A percentile compares a stretch with the other conserved stretches of the same genome.
Conservation (phyloP, 106 monocot genomes). For the Dioscorea dumetorum region DNA sequence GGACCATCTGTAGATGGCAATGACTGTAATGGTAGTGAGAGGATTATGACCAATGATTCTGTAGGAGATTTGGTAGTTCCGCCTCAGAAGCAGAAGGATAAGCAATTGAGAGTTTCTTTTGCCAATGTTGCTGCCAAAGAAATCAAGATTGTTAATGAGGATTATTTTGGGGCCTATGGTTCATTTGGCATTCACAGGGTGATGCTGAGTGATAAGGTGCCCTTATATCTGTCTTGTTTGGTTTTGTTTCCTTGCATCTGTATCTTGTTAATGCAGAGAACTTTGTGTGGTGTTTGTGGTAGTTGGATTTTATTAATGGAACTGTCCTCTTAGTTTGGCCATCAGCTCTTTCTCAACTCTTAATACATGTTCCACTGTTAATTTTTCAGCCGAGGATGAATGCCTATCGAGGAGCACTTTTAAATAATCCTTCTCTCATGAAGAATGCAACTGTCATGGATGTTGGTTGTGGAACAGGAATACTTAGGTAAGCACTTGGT, state of each 20-base stretch:
- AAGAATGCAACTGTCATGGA: slow-evolving; percentile 77
- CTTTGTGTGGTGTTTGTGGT: not conserved
- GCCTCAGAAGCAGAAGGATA: slow-evolving; percentile 22
- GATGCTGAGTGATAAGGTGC: slow-evolving; percentile 94
- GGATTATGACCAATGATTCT: slow-evolving; percentile 3
- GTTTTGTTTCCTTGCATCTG: not conserved
- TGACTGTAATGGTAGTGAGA: slow-evolving; percentile 1
- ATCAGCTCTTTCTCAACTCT: not conserved
- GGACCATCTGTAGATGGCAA: not conserved
- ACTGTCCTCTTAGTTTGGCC: not conserved
- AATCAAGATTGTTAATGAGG: slow-evolving; percentile 62
- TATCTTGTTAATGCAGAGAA: not conserved
- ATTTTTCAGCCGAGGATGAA: slow-evolving; percentile 63
- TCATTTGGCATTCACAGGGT: slow-evolving; percentile 94
- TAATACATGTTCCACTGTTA: slow-evolving; percentile 1
- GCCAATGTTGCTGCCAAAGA: slow-evolving; percentile 49
- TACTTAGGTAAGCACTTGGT: slow-evolving; percentile 53
- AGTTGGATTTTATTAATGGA: not conserved
- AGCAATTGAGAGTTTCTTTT: slow-evolving; percentile 43
- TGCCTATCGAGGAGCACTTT: slow-evolving; percentile 74
- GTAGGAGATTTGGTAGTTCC: slow-evolving; percentile 6
- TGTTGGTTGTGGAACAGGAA: slow-evolving; percentile 99
- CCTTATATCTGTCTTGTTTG: not conserved
- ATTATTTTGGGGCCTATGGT: slow-evolving; percentile 87
- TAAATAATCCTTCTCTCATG: slow-evolving; percentile 73